These are phyloP conservation scores for Scheffersomyces amazonensis DNA, from an alignment of 805 yeast genomes.

Conservation along the genomic window DNA sequence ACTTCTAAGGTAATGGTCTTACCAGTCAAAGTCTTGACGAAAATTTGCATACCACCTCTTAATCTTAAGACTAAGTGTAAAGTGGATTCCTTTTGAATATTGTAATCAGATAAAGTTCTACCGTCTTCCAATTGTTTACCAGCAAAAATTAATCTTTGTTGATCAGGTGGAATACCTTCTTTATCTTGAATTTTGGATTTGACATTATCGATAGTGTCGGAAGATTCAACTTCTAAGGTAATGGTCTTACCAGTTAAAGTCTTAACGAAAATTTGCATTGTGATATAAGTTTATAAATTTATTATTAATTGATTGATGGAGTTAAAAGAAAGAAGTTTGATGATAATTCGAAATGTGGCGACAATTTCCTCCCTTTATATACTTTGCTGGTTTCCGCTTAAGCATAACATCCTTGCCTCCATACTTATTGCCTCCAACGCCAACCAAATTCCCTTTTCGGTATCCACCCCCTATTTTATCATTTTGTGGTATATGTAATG, in stretches of 20 bases:
- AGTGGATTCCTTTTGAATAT: constrained; percentile 98
- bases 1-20: constrained; percentile 86
- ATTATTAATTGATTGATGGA: constrained; percentile 44
- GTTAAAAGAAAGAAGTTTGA: neutral
- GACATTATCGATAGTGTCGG: constrained; percentile 98
- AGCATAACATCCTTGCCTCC: too few relatives aligned
- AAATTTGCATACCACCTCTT: constrained; percentile 79
- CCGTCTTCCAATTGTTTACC: constrained; percentile 99
- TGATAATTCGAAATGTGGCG: neutral
- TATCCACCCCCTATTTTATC: neutral
- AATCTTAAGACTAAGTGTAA: constrained; percentile 92
- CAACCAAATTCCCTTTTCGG: too few relatives aligned
- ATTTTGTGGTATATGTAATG: too few relatives aligned
- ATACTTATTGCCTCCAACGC: too few relatives aligned
- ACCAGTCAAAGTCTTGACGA: constrained; percentile 58
- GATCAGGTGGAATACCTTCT: constrained; percentile 99
- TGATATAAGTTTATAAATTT: constrained; percentile 59
- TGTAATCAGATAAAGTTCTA: constrained; percentile 98
- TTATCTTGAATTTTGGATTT: constrained; percentile 98
- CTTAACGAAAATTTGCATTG: constrained; percentile 96
- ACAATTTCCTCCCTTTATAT: neutral
- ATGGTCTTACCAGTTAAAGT: constrained; percentile 99
- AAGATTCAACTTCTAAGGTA: constrained; percentile 97
- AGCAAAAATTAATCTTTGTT: constrained; percentile 98
- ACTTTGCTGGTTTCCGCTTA: neutral